Evolutionary conservation across 768 basidiomycete genomes (phyloP).

Genomic region (Coprinopsis strossmayeri): DNA sequence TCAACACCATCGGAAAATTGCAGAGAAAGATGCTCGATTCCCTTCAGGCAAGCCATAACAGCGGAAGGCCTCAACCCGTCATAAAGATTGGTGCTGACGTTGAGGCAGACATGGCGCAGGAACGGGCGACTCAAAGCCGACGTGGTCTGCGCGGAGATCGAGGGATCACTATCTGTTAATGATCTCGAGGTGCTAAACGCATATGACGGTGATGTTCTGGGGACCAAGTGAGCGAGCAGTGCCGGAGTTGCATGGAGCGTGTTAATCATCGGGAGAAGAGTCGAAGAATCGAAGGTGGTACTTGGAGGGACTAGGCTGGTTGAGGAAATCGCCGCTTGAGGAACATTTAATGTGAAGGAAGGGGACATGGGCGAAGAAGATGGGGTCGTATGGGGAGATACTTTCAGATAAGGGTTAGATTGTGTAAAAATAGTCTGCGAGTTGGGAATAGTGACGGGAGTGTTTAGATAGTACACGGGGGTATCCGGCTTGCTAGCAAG

Average conservation of each 20-base stretch:
- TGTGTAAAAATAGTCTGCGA: neutral
- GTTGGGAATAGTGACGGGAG: neutral
- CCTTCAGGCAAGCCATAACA: constrained; percentile 28
- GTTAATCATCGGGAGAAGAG: constrained; percentile 34
- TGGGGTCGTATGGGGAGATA: constrained; percentile 5
- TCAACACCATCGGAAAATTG: constrained; percentile 35
- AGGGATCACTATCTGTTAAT: neutral
- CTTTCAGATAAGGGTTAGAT: neutral
- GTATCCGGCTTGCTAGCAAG: neutral
- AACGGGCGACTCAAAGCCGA: constrained; percentile 15
- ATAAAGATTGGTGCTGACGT: constrained; percentile 39
- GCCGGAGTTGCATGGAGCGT: constrained; percentile 31
- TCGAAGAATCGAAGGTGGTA: constrained; percentile 22
- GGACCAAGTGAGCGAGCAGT: constrained; percentile 21
- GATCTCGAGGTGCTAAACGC: too few species aligned
- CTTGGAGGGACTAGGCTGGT: constrained; percentile 10
- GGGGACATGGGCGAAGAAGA: constrained; percentile 13
- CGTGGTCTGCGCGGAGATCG: neutral
- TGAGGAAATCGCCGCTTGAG: neutral
- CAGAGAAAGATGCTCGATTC: constrained; percentile 25
- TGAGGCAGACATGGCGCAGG: constrained; percentile 27
- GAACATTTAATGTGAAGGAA: constrained; percentile 11
- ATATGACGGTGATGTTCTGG: too few species aligned
- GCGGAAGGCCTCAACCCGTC: constrained; percentile 38
- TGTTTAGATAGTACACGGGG: neutral